Conservation (phyloP, 768 basidiomycete species). For the Pseudohyphozyma bogoriensis region DNA sequence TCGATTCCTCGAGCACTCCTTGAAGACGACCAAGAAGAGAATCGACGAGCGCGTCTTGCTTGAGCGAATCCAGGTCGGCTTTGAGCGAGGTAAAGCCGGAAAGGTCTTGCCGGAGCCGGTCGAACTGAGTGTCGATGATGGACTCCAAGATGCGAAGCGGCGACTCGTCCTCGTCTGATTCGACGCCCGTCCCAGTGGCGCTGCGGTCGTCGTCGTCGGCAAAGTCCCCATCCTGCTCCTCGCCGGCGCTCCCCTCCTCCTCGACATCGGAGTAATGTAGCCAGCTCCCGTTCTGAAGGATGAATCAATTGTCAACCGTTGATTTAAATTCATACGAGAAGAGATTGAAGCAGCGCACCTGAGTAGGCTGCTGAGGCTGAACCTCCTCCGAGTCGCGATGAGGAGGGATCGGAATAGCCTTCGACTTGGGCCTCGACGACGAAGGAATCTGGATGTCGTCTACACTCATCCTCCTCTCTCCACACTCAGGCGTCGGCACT, state of each 20-base stretch:
- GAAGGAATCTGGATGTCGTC: slow-evolving; percentile 9
- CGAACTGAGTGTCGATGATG: slow-evolving; percentile 15
- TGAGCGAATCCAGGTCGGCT: neutral
- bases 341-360: no score
- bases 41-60: slow-evolving; percentile 2
- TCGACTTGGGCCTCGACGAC: neutral
- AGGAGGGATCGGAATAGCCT: neutral
- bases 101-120: slow-evolving; percentile 3
- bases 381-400: neutral
- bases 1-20: neutral
- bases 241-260: neutral
- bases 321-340: no score
- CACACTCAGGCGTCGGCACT: no score
- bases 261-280: no score
- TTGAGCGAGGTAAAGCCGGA: neutral
- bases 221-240: no score
- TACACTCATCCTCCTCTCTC: slow-evolving; percentile 6
- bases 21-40: neutral
- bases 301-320: no score
- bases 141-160: slow-evolving; percentile 16
- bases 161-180: slow-evolving; percentile 6
- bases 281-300: no score
- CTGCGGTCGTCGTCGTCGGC: neutral
- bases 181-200: neutral
- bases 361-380: no score